phyloP scores from a whole-genome alignment of 2,329 filamentous ascomycete genomes.

The Geoglossum cookeanum region DNA sequence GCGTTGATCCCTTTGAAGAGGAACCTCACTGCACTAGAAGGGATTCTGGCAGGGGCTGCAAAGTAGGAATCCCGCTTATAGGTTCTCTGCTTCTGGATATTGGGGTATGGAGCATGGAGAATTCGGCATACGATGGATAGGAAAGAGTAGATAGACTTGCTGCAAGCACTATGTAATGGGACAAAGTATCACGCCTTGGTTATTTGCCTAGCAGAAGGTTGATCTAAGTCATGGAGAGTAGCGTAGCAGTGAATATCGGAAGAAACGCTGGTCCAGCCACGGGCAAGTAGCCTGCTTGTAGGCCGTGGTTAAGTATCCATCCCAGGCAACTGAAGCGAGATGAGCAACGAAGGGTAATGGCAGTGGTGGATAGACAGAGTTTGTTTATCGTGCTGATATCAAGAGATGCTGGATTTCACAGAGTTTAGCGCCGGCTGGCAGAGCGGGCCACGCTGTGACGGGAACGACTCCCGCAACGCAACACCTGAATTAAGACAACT shows the following conservation, averaged over 20 bases:
- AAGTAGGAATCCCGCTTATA: not conserved
- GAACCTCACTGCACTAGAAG: conserved; percentile 21
- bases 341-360: not conserved
- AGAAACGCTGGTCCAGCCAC: too few relatives aligned
- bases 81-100: not conserved
- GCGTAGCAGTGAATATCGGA: not conserved
- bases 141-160: not conserved
- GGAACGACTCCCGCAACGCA: not conserved
- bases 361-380: not conserved
- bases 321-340: not conserved
- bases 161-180: not conserved
- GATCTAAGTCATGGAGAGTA: not conserved
- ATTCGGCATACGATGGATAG: not conserved
- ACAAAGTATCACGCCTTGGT: not conserved
- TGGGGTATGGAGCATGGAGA: not conserved
- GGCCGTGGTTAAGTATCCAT: not conserved
- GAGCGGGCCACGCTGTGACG: not conserved
- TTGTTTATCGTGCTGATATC: not conserved
- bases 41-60: conserved; percentile 7
- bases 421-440: not conserved
- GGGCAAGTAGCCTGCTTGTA: not conserved
- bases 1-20: conserved; percentile 25
- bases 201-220: not conserved
- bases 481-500: not conserved
- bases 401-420: not conserved